Evolutionary conservation across 2,329 filamentous ascomycete species (phyloP).

Genomic region (Ramularia collo-cygni): DNA sequence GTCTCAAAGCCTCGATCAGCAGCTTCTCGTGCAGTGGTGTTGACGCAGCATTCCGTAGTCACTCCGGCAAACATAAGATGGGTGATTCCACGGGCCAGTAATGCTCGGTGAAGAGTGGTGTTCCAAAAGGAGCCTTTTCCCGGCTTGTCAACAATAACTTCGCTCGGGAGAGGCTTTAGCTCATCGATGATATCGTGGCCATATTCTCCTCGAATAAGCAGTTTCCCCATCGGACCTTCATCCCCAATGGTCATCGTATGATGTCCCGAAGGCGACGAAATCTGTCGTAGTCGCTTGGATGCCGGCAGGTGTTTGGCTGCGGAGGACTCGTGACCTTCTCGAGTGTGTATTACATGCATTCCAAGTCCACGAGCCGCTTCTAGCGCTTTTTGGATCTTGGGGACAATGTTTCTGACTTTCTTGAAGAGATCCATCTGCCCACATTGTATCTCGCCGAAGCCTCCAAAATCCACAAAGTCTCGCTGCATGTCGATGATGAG

Average conservation of each 20-base stretch:
- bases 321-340: constrained; percentile 37
- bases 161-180: constrained; percentile 44
- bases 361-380: constrained; percentile 37
- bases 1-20: constrained; percentile 57
- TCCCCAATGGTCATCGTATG: constrained; percentile 47
- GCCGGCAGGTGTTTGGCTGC: constrained; percentile 41
- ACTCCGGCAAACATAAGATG: constrained; percentile 53
- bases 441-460: constrained; percentile 47
- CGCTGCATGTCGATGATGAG: constrained; percentile 49
- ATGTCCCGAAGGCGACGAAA: constrained; percentile 40
- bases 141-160: constrained; percentile 52
- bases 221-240: constrained; percentile 46
- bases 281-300: constrained; percentile 45
- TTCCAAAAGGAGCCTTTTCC: constrained; percentile 56
- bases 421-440: constrained; percentile 32
- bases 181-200: constrained; percentile 52
- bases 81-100: constrained; percentile 51
- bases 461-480: constrained; percentile 44
- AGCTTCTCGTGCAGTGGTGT: constrained; percentile 50
- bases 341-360: constrained; percentile 43
- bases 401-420: constrained; percentile 23
- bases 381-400: constrained; percentile 31
- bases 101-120: constrained; percentile 46
- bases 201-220: constrained; percentile 48
- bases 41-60: constrained; percentile 54